These are phyloP conservation scores for Pseudoneurospora amorphoporcata DNA, from an alignment of 495 filamentous ascomycete species.

Conservation along the genomic window DNA sequence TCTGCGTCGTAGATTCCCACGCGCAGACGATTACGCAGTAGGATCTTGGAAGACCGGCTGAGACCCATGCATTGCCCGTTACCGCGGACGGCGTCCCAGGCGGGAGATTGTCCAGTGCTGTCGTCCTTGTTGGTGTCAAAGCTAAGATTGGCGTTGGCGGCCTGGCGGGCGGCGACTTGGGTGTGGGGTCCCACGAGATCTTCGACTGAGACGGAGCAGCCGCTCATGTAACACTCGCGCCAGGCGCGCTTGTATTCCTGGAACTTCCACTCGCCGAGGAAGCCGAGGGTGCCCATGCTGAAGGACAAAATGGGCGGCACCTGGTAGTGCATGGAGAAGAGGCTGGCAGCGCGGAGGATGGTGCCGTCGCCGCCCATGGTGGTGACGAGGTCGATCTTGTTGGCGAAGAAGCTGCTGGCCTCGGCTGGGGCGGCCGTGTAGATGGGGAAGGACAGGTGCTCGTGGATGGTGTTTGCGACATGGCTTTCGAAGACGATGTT, in stretches of 20 bases:
- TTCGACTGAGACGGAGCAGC: constrained; percentile 46
- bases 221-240: constrained; percentile 88
- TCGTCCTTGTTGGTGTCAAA: not conserved
- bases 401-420: constrained; percentile 27
- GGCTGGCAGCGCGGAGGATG: constrained; percentile 79
- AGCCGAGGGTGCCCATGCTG: constrained; percentile 92
- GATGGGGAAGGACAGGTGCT: constrained; percentile 65
- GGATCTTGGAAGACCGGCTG: constrained; percentile 59
- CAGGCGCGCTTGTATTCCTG: constrained; percentile 81
- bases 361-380: constrained; percentile 95
- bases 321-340: constrained; percentile 71
- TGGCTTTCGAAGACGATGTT: constrained; percentile 74
- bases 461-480: constrained; percentile 62
- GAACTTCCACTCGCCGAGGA: constrained; percentile 95
- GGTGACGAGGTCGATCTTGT: constrained; percentile 73
- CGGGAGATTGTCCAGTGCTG: constrained; percentile 7
- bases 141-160: constrained; percentile 2
- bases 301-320: constrained; percentile 93
- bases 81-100: constrained; percentile 64
- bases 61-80: constrained; percentile 80
- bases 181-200: constrained; percentile 37
- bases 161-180: constrained; percentile 20
- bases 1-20: constrained; percentile 64
- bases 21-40: constrained; percentile 76
- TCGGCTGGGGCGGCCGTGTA: constrained; percentile 46